Percentiles rank a stretch among this genome's conserved stretches.
Conservation (phyloP, 2,329 filamentous ascomycete genomes). For the Trichothecium roseum region DNA sequence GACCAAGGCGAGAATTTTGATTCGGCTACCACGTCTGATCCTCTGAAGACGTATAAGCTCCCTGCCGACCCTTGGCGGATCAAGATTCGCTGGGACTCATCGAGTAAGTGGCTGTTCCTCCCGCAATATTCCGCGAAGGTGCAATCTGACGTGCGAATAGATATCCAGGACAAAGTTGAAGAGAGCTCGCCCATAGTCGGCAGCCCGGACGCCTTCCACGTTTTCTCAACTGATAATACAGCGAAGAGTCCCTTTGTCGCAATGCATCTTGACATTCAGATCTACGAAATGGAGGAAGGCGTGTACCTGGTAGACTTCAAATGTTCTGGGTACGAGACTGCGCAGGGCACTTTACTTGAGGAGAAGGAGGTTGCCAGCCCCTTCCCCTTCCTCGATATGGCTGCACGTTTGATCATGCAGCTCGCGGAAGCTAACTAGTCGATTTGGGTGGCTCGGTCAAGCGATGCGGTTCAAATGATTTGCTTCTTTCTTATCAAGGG, state of each 20-base stretch:
- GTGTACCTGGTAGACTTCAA: slow-evolving; percentile 98
- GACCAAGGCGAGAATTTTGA: slow-evolving; percentile 23
- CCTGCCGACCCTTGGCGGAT: slow-evolving; percentile 94
- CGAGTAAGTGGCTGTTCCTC: slow-evolving; percentile 47
- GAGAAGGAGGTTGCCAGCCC: slow-evolving; percentile 94
- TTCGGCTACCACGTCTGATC: slow-evolving; percentile 34
- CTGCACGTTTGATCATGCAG: slow-evolving; percentile 85
- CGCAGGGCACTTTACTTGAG: slow-evolving; percentile 63
- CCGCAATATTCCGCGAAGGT: background rate
- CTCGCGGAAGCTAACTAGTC: slow-evolving; percentile 67
- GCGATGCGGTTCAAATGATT: no score
- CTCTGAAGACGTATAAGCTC: slow-evolving; percentile 62
- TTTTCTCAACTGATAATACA: slow-evolving; percentile 26
- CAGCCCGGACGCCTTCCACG: slow-evolving; percentile 26
- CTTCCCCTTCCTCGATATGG: slow-evolving; percentile 92
- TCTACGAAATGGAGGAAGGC: slow-evolving; percentile 85
- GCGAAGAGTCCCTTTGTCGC: slow-evolving; percentile 59
- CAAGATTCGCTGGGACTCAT: slow-evolving; percentile 76
- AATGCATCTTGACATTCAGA: slow-evolving; percentile 90
- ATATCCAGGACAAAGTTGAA: background rate
- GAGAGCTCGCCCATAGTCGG: slow-evolving; percentile 4
- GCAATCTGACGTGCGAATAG: background rate
- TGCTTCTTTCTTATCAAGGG: no score
- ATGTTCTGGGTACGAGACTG: slow-evolving; percentile 86
- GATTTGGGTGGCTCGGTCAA: no score